Evolutionary conservation across 345 rosid species (phyloP).

Genomic region (Laguncularia racemosa): DNA sequence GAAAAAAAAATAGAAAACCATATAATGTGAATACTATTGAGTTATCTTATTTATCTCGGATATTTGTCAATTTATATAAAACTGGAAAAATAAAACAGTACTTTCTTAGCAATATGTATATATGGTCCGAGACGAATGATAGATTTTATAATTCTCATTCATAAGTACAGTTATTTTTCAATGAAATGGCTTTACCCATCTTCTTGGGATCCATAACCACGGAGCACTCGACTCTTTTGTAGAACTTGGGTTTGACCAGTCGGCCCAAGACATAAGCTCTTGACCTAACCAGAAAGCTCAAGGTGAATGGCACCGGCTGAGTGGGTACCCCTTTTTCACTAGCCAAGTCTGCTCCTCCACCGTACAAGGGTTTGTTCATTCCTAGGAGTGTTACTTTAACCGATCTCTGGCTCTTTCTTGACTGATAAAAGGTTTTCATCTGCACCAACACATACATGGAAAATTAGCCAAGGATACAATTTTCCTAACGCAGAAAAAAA

Average conservation of each 20-base stretch:
- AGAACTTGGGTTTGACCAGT: constrained; percentile 51
- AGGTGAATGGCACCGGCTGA: constrained; percentile 40
- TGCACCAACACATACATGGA: constrained; percentile 12
- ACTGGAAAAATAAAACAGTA: no score
- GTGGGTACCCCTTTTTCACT: constrained; percentile 44
- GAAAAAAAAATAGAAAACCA: no score
- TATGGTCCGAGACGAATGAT: no score
- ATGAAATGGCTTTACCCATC: constrained; percentile 34
- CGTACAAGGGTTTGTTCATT: constrained; percentile 42
- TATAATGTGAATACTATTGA: no score
- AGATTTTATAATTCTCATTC: constrained; percentile 1
- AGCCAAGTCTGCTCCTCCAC: constrained; percentile 50
- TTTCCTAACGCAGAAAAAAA: no score
- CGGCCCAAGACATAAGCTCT: constrained; percentile 54
- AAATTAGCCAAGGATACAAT: no score
- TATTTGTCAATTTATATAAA: no score
- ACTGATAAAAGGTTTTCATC: constrained; percentile 48
- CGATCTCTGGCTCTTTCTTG: constrained; percentile 55
- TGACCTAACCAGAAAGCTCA: constrained; percentile 44
- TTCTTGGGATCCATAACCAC: constrained; percentile 46
- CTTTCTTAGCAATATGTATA: no score
- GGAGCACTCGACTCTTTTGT: constrained; percentile 37
- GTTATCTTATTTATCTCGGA: no score
- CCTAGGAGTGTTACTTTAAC: constrained; percentile 34
- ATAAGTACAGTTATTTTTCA: constrained; percentile 45